Conservation (phyloP, 1,139 yeast genomes). For the Meyerozyma sp. region DNA sequence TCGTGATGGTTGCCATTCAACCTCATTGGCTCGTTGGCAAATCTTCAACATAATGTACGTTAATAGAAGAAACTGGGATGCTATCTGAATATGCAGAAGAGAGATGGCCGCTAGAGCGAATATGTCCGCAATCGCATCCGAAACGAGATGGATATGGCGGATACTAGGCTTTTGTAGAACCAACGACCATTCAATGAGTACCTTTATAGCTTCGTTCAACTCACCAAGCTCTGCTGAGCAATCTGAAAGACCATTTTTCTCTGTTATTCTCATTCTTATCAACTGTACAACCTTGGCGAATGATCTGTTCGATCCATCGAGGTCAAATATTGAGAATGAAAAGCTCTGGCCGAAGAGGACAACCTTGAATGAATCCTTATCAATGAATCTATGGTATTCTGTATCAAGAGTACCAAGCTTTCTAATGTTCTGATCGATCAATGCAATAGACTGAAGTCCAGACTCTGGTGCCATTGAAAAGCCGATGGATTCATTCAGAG, state of each 20-base stretch:
- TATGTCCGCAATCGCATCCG: neutral
- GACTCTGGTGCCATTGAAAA: too few relatives aligned
- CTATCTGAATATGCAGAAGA: neutral
- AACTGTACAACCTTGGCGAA: neutral
- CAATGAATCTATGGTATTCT: neutral
- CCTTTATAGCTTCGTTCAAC: conserved; percentile 16
- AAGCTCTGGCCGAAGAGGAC: neutral
- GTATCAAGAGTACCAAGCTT: neutral
- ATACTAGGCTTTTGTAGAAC: conserved; percentile 19
- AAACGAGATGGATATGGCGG: neutral
- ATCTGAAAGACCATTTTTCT: neutral
- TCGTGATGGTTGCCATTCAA: too few relatives aligned
- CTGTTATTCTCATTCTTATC: neutral
- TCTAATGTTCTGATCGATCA: neutral
- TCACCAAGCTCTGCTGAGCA: conserved; percentile 5
- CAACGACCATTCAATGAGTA: conserved; percentile 28
- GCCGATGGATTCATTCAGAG: too few relatives aligned
- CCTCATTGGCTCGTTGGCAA: neutral
- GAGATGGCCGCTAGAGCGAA: neutral
- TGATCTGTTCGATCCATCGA: neutral
- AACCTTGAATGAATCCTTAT: neutral
- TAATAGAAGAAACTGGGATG: neutral
- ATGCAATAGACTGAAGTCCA: neutral
- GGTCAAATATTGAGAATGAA: neutral
- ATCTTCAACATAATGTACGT: neutral